Evolutionary conservation across 495 filamentous ascomycete species (phyloP).

Genomic region (Amorphotheca resinae): DNA sequence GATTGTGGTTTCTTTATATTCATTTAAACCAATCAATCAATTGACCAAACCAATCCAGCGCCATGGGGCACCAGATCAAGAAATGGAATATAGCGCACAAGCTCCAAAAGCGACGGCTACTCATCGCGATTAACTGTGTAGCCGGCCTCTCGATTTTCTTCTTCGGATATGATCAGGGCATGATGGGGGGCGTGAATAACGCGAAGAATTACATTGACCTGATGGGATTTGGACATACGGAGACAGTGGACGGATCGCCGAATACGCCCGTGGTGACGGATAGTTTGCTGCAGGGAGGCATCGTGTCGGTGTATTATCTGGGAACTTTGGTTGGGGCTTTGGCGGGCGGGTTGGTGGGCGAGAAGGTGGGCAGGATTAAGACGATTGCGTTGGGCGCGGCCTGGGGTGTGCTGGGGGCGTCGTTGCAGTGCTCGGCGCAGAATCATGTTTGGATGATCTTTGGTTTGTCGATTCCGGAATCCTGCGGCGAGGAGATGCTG

Average conservation of each 20-base stretch:
- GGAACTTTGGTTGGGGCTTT: slow-evolving; percentile 50
- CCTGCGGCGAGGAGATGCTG: slow-evolving; percentile 15
- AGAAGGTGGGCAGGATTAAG: slow-evolving; percentile 49
- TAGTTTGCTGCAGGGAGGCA: slow-evolving; percentile 54
- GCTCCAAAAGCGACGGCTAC: slow-evolving; percentile 48
- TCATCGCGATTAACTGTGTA: slow-evolving; percentile 52
- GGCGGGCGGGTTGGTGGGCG: slow-evolving; percentile 47
- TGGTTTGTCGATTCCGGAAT: no score
- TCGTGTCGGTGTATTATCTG: slow-evolving; percentile 60
- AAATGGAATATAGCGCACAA: slow-evolving; percentile 36
- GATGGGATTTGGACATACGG: slow-evolving; percentile 56
- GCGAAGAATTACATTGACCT: slow-evolving; percentile 49
- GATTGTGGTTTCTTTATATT: no score
- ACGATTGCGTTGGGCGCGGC: slow-evolving; percentile 42
- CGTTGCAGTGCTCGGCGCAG: slow-evolving; percentile 48
- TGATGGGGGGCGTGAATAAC: slow-evolving; percentile 68
- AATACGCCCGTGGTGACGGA: slow-evolving; percentile 42
- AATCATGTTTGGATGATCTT: slow-evolving; percentile 63
- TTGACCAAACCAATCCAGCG: no score
- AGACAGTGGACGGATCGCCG: slow-evolving; percentile 24
- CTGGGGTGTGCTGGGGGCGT: slow-evolving; percentile 47
- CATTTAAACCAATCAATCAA: no score
- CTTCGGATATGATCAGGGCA: slow-evolving; percentile 27
- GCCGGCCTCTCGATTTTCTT: slow-evolving; percentile 34
- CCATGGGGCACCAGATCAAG: slow-evolving; percentile 4